Conservation (phyloP, 2,329 filamentous ascomycete genomes). For the Fusarium xylarioides region DNA sequence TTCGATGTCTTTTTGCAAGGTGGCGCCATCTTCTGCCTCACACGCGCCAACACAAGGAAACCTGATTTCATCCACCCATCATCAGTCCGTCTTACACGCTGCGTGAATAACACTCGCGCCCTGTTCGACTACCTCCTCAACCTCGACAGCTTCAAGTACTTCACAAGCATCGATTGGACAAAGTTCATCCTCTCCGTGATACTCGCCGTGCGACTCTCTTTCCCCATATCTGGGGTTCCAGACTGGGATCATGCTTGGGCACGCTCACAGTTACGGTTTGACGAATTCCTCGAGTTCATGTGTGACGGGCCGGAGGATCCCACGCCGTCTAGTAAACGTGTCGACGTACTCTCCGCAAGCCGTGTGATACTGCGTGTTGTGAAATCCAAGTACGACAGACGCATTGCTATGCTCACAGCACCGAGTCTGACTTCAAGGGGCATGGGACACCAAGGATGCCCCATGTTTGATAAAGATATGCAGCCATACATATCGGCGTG, state of each 20-base stretch:
- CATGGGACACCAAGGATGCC: constrained; percentile 50
- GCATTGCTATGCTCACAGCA: constrained; percentile 46
- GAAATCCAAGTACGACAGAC: constrained; percentile 55
- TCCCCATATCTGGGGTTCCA: constrained; percentile 52
- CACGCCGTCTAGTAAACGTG: constrained; percentile 42
- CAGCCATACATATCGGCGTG: constrained; percentile 57
- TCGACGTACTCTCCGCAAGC: constrained; percentile 57
- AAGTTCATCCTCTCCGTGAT: constrained; percentile 54
- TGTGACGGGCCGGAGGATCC: constrained; percentile 38
- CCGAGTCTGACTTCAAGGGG: background rate
- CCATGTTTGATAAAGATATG: constrained; percentile 62
- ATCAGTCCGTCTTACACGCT: constrained; percentile 34
- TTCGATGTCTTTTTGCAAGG: constrained; percentile 52
- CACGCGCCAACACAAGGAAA: constrained; percentile 3
- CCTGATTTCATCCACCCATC: constrained; percentile 25
- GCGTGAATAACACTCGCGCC: constrained; percentile 39
- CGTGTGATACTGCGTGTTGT: constrained; percentile 58
- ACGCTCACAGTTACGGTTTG: constrained; percentile 52
- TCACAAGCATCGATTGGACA: constrained; percentile 56
- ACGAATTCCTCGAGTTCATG: constrained; percentile 51
- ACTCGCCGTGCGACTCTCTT: constrained; percentile 57
- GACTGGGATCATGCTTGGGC: constrained; percentile 51
- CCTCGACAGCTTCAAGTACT: constrained; percentile 47
- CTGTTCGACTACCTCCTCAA: constrained; percentile 47
- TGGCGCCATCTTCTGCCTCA: constrained; percentile 47